Conservation (phyloP, 768 basidiomycete species). For the Polyporus arcularius region DNA sequence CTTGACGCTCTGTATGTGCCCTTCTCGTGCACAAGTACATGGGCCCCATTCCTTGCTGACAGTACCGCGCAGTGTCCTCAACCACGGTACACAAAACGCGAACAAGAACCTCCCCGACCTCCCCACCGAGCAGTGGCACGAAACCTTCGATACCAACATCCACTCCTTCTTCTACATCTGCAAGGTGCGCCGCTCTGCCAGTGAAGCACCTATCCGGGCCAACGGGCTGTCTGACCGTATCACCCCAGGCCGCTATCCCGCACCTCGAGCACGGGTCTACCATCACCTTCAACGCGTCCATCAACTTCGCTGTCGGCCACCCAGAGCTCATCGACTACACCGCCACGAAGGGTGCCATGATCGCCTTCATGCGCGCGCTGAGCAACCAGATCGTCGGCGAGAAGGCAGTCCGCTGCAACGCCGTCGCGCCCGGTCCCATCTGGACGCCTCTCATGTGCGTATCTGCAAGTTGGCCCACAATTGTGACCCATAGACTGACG, state of each 20-base stretch:
- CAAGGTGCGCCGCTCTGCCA: conserved; percentile 30
- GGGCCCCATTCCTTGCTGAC: neutral
- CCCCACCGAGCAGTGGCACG: conserved; percentile 43
- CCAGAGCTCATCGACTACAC: conserved; percentile 56
- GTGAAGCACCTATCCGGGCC: neutral
- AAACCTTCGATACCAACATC: conserved; percentile 41
- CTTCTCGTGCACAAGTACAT: neutral
- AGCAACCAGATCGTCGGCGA: conserved; percentile 53
- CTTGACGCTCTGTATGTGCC: conserved; percentile 42
- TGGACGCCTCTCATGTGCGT: conserved; percentile 49
- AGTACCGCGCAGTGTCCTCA: conserved; percentile 35
- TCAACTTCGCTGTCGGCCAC: conserved; percentile 47
- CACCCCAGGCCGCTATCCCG: conserved; percentile 38
- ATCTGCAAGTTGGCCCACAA: too few relatives aligned
- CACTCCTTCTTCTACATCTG: conserved; percentile 49
- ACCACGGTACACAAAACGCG: conserved; percentile 46
- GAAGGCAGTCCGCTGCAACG: conserved; percentile 44
- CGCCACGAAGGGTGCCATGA: conserved; percentile 54
- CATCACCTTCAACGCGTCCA: conserved; percentile 47
- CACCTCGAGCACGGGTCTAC: conserved; percentile 40
- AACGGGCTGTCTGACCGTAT: neutral
- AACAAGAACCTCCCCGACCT: conserved; percentile 39
- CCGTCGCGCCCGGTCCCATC: conserved; percentile 46
- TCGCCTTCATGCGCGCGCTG: conserved; percentile 47
- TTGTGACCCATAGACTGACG: neutral